Evolutionary conservation across 306 rosid genomes (phyloP), one percentile per base, ranked within the genome.

Genomic region (Inga leiocalycina): DNA sequence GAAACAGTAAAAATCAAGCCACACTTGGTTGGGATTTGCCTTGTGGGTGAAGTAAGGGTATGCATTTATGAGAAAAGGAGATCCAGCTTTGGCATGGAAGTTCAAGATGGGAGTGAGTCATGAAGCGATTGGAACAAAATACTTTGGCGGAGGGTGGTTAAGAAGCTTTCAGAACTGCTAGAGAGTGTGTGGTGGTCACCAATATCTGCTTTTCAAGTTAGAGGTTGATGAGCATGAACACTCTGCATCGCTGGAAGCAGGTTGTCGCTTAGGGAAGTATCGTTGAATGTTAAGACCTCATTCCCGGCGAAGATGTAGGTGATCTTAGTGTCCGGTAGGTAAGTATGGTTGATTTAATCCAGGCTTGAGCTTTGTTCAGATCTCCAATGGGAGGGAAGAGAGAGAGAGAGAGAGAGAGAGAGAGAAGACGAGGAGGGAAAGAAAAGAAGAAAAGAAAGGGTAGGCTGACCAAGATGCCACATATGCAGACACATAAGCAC

Each of bases 31-130:
- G 2, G 99, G 95, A 45, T 81, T 90, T 8, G 85, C 90, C 45
- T 97, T 94, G 89, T 91, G 94, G 0, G 99, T 98, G 69, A 97
- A 94, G 90, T 89, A 97, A 20, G 99, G 99, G 74, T 97, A 97
- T 0, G 98, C 99, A 37, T 97, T 97, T 74, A 97, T 97, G 4
- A 97, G 61, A 76, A 96, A 97, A 0, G 99, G 98, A 5, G 99
- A 94, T 41, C 98, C 95, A 5, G 93, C 91, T 46, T 92, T 92
- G 48, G 85, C 61, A 49, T 94, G 98, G 92, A 97, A 97, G 71
- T 78, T 84, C 48, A 94, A 79, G 77, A 97, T 91, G 34, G 96
- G 89, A 66, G 92, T 66, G 1, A 94, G 85, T 84, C 89, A 82
- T 10, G 82, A 74, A 10, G 84, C 84, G 87, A 85, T 97, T 98